Conservation (phyloP, 1,284 basidiomycete genomes). For the Melampsora larici-populina region DNA sequence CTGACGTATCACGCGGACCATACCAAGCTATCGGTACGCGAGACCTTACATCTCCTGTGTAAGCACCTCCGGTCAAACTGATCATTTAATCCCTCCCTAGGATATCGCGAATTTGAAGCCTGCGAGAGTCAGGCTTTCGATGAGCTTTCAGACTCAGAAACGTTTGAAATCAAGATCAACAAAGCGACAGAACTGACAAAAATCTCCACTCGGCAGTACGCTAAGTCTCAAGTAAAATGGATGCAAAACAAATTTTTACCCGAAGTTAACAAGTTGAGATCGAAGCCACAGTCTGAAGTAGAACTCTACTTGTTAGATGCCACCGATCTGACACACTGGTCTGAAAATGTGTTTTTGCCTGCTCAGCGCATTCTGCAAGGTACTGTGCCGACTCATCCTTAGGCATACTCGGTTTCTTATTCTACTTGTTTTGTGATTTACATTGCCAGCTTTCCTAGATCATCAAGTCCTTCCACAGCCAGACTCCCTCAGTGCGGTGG, state of each 20-base stretch:
- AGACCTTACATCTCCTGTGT: conserved; percentile 5
- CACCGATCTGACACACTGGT: conserved; percentile 66
- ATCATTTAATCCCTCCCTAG: not conserved
- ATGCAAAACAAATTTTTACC: conserved; percentile 85
- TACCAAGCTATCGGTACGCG: conserved; percentile 87
- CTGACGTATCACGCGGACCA: conserved; percentile 74
- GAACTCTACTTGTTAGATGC: conserved; percentile 66
- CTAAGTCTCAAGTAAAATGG: conserved; percentile 88
- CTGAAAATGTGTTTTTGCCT: conserved; percentile 50
- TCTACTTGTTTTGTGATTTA: not conserved
- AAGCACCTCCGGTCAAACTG: not conserved
- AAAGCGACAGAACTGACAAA: conserved; percentile 76
- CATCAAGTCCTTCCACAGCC: conserved; percentile 6
- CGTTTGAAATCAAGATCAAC: conserved; percentile 55
- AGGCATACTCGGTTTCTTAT: not conserved
- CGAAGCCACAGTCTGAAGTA: conserved; percentile 50
- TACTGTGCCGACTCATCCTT: conserved; percentile 8
- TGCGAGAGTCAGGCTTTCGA: not conserved
- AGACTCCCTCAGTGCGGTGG: not conserved
- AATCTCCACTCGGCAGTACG: conserved; percentile 81
- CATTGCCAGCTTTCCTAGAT: conserved; percentile 20
- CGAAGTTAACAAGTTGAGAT: conserved; percentile 59
- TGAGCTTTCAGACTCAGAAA: not conserved
- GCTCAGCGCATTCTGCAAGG: conserved; percentile 48
- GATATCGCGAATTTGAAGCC: conserved; percentile 35